phyloP scores from a whole-genome alignment of 352 stramenopile genomes.

The Phytophthora sojae region DNA sequence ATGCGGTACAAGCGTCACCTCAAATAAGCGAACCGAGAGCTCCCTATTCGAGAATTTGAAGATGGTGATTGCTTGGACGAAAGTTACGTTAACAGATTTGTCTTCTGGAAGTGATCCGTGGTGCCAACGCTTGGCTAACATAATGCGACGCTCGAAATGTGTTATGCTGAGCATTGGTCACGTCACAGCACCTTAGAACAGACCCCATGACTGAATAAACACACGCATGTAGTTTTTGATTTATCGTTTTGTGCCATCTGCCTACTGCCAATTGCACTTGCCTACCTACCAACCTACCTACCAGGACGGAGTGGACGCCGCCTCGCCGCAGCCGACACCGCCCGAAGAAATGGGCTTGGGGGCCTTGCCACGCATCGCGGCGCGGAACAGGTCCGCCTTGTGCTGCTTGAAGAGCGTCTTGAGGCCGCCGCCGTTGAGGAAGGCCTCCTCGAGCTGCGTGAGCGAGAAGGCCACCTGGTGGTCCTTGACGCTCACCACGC shows the following conservation, averaged over 20 bases:
- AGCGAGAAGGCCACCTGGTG: constrained; percentile 75
- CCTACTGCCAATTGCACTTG: constrained; percentile 14
- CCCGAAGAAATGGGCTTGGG: constrained; percentile 58
- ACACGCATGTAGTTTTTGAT: constrained; percentile 17
- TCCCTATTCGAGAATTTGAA: no score
- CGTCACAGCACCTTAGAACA: no score
- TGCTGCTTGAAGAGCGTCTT: constrained; percentile 84
- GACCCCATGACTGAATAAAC: background rate
- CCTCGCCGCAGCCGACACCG: constrained; percentile 63
- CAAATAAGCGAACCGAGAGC: no score
- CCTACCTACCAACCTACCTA: constrained; percentile 10
- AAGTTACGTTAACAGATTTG: no score
- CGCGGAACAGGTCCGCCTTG: constrained; percentile 87
- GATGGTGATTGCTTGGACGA: no score
- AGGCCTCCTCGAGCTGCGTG: constrained; percentile 82
- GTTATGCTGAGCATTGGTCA: no score
- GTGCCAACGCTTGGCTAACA: no score
- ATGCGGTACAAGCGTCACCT: no score
- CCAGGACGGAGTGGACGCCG: constrained; percentile 38
- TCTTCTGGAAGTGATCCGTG: no score
- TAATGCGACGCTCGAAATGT: no score
- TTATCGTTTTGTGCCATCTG: constrained; percentile 28
- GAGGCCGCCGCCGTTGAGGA: constrained; percentile 79
- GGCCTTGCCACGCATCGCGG: constrained; percentile 80
- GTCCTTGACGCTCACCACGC: constrained; percentile 63